Conservation (phyloP, 768 basidiomycete genomes). For the Macrolepiota albuminosa region DNA sequence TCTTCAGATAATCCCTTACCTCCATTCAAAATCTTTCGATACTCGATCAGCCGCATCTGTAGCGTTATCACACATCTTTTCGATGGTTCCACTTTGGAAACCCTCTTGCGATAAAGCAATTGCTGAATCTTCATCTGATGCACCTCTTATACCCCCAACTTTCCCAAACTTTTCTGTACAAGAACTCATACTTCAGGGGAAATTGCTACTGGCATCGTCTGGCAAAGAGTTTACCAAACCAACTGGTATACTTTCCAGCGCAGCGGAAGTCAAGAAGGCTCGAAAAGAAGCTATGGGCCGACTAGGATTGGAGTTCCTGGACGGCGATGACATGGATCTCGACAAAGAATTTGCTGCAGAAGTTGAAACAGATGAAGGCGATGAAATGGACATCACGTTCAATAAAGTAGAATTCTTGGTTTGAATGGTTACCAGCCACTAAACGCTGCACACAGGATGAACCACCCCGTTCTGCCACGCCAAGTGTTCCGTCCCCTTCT, state of each 20-base stretch:
- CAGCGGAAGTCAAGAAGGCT: conserved; percentile 81
- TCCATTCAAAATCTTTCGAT: conserved; percentile 90
- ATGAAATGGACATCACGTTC: conserved; percentile 30
- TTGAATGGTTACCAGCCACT: conserved; percentile 28
- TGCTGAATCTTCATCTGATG: conserved; percentile 19
- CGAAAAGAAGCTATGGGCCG: conserved; percentile 86
- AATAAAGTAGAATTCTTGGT: conserved; percentile 35
- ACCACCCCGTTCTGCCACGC: conserved; percentile 39
- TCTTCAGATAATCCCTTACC: conserved; percentile 77
- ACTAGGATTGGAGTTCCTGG: conserved; percentile 83
- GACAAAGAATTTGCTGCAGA: conserved; percentile 76
- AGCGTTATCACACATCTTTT: conserved; percentile 84
- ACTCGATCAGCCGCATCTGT: conserved; percentile 86
- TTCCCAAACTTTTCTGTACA: conserved; percentile 76
- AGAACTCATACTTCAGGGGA: conserved; percentile 71
- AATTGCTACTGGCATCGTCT: conserved; percentile 83
- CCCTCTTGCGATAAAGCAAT: conserved; percentile 37
- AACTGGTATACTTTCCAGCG: conserved; percentile 62
- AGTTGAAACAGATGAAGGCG: conserved; percentile 34
- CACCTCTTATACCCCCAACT: conserved; percentile 37
- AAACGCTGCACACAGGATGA: conserved; percentile 33
- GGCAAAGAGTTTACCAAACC: conserved; percentile 89
- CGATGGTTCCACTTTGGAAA: conserved; percentile 77
- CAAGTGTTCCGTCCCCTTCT: conserved; percentile 49
- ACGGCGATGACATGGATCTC: conserved; percentile 80